phyloP scores from a whole-genome alignment of 169 alveolate genomes.

The Theileria orientalis region DNA sequence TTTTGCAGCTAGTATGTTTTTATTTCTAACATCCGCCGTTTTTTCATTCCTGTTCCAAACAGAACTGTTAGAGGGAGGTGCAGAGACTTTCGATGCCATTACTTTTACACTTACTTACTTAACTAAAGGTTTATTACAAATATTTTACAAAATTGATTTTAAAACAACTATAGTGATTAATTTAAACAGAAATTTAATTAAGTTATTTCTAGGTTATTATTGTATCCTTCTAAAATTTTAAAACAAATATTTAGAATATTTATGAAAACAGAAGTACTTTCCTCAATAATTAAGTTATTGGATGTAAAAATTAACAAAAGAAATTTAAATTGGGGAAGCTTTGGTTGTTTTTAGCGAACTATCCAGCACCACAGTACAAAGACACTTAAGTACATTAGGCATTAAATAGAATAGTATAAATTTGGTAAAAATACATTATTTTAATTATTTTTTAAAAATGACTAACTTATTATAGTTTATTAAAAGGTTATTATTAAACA shows the following conservation, averaged over 20 bases:
- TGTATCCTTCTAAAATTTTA: background rate
- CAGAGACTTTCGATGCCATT: conserved; percentile 57
- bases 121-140: background rate
- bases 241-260: background rate
- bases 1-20: conserved; percentile 84
- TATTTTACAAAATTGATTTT: background rate
- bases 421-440: background rate
- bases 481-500: too few relatives aligned
- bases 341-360: background rate
- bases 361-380: conserved; percentile 8
- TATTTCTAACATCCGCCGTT: conserved; percentile 77
- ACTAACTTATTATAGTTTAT: too few relatives aligned
- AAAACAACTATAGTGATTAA: background rate
- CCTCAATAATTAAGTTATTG: too few relatives aligned
- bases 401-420: background rate
- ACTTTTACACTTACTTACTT: background rate
- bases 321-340: background rate
- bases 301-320: background rate
- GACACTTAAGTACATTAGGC: conserved; percentile 11
- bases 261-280: background rate
- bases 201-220: background rate
- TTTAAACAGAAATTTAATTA: background rate
- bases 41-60: conserved; percentile 76
- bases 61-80: conserved; percentile 53
- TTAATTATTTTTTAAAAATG: too few relatives aligned